Percentiles rank a stretch among this genome's conserved stretches.
These are phyloP conservation scores for Apiotrichum laibachii DNA, from an alignment of 1,284 basidiomycete genomes.

Conservation along the genomic window DNA sequence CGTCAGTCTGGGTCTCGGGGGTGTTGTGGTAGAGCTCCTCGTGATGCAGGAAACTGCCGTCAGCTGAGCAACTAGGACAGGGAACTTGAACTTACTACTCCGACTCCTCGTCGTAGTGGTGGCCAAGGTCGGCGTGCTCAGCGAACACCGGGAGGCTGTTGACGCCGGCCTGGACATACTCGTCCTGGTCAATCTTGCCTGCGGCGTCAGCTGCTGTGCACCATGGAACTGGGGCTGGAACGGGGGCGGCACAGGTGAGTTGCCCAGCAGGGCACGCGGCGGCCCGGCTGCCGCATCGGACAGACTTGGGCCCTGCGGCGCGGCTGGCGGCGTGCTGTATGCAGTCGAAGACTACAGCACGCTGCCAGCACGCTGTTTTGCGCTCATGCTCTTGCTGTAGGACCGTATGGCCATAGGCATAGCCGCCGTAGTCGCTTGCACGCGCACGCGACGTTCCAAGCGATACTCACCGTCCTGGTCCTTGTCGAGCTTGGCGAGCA, in stretches of 20 bases:
- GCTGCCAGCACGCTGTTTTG: no score
- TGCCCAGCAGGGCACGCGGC: no score
- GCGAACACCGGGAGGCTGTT: constrained; percentile 78
- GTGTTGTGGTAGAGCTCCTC: constrained; percentile 93
- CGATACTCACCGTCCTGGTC: constrained; percentile 63
- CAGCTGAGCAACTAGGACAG: constrained; percentile 3
- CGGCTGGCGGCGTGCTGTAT: no score
- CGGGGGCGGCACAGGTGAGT: no score
- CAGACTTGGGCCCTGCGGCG: no score
- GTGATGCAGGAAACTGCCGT: constrained; percentile 71
- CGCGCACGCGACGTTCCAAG: background rate
- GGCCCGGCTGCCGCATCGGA: no score
- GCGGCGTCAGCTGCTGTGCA: no score
- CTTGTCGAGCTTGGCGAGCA: constrained; percentile 73
- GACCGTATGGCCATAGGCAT: no score
- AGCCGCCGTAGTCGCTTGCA: background rate
- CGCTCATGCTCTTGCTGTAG: no score
- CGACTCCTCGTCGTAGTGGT: constrained; percentile 54
- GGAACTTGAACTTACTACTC: constrained; percentile 50
- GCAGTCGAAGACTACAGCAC: no score
- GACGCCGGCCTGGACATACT: constrained; percentile 76
- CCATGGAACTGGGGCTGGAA: no score
- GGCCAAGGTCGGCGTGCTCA: constrained; percentile 84
- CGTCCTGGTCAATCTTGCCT: constrained; percentile 68
- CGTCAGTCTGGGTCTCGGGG: constrained; percentile 94